Conservation (phyloP, 768 basidiomycete genomes). For the Coprinellus micaceus region DNA sequence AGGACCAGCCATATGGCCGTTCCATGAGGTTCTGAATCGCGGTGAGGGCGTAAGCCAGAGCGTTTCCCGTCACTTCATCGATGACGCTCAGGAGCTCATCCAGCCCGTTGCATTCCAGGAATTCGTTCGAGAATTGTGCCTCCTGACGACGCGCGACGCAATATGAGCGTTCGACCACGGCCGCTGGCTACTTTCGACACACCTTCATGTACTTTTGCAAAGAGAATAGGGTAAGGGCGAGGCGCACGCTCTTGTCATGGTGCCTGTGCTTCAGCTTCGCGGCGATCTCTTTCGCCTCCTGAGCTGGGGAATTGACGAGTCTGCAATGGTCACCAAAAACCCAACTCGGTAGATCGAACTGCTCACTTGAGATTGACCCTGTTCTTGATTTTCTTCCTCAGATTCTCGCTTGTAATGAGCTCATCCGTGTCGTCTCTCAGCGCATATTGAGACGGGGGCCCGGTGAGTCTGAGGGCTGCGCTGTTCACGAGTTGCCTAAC, state of each 20-base stretch:
- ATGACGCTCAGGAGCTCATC: conserved; percentile 69
- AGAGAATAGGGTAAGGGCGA: conserved; percentile 72
- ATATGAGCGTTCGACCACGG: neutral
- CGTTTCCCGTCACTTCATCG: conserved; percentile 68
- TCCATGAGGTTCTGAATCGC: conserved; percentile 90
- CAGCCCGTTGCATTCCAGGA: conserved; percentile 70
- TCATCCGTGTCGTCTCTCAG: conserved; percentile 81
- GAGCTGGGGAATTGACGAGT: conserved; percentile 73
- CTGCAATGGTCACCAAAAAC: conserved; percentile 32
- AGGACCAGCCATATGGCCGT: conserved; percentile 76
- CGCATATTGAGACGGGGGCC: conserved; percentile 68
- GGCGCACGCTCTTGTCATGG: conserved; percentile 57
- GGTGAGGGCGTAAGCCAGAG: conserved; percentile 81
- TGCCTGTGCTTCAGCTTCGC: conserved; percentile 55
- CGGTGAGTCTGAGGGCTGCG: conserved; percentile 64
- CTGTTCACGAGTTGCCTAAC: conserved; percentile 79
- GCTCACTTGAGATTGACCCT: conserved; percentile 76
- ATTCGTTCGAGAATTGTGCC: conserved; percentile 78
- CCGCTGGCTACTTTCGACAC: conserved; percentile 16
- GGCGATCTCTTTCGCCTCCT: conserved; percentile 75
- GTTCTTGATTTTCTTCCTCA: conserved; percentile 75
- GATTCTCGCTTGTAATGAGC: conserved; percentile 82
- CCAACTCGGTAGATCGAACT: neutral
- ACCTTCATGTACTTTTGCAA: conserved; percentile 80
- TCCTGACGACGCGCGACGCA: conserved; percentile 44